Evolutionary conservation across 2,329 filamentous ascomycete species (phyloP).

Genomic region (Pseudomassariella vexata): DNA sequence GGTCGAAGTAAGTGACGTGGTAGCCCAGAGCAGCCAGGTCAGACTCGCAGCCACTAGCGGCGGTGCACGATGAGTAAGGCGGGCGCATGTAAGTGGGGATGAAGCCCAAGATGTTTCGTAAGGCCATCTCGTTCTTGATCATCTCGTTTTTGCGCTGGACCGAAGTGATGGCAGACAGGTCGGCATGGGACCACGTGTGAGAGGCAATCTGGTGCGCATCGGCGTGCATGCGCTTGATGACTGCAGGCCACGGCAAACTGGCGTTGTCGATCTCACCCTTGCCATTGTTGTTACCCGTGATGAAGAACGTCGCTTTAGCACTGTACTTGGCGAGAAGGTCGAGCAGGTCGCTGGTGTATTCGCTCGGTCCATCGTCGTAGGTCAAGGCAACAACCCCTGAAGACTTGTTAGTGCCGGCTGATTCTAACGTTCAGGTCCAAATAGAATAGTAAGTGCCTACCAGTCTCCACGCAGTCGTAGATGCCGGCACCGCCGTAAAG

Average conservation of each 20-base stretch:
- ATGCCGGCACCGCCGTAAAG: slow-evolving; percentile 52
- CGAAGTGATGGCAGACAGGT: slow-evolving; percentile 36
- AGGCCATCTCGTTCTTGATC: slow-evolving; percentile 47
- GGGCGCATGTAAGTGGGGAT: slow-evolving; percentile 48
- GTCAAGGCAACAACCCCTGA: slow-evolving; percentile 59
- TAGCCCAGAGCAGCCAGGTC: slow-evolving; percentile 39
- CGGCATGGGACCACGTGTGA: slow-evolving; percentile 50
- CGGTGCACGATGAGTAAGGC: slow-evolving; percentile 37
- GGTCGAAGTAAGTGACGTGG: slow-evolving; percentile 49
- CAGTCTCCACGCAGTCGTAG: slow-evolving; percentile 47
- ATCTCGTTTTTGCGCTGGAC: slow-evolving; percentile 40
- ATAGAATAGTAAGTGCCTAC: background rate
- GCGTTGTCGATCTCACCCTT: slow-evolving; percentile 51
- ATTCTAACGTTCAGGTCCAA: too few species aligned
- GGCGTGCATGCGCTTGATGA: slow-evolving; percentile 43
- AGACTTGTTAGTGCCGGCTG: too few species aligned
- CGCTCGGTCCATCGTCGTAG: slow-evolving; percentile 61
- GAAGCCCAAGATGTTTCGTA: slow-evolving; percentile 48
- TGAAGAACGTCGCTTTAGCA: slow-evolving; percentile 64
- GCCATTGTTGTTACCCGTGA: slow-evolving; percentile 51
- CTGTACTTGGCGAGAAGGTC: slow-evolving; percentile 53
- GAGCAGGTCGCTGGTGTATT: slow-evolving; percentile 55
- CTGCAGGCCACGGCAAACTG: slow-evolving; percentile 35
- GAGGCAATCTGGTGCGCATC: slow-evolving; percentile 57
- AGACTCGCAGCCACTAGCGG: slow-evolving; percentile 23